Percentiles rank a stretch among this genome's conserved stretches.
These are phyloP conservation scores for Xeromyces bisporus DNA, from an alignment of 495 filamentous ascomycete species.

Conservation along the genomic window DNA sequence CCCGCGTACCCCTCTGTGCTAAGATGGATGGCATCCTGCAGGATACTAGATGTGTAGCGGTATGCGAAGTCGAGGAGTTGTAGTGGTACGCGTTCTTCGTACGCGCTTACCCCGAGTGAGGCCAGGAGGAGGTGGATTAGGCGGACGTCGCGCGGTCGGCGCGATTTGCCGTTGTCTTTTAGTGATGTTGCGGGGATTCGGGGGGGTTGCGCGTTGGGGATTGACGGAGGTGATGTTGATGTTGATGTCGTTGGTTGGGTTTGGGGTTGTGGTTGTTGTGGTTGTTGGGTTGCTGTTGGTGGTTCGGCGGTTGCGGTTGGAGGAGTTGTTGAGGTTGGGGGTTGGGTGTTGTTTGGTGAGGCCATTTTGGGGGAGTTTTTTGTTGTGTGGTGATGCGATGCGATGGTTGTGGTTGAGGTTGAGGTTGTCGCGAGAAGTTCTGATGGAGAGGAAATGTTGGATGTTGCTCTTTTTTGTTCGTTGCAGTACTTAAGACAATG, in stretches of 20 bases:
- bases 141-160: constrained; percentile 78
- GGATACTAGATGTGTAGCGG: constrained; percentile 44
- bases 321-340: not conserved
- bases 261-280: constrained; percentile 4
- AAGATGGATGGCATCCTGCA: constrained; percentile 35
- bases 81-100: constrained; percentile 85
- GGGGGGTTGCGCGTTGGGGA: constrained; percentile 21
- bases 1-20: constrained; percentile 35
- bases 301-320: constrained; percentile 14
- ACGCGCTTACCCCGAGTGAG: constrained; percentile 69
- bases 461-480: no score
- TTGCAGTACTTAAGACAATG: no score
- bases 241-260: constrained; percentile 8
- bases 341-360: no score
- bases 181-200: constrained; percentile 36
- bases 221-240: constrained; percentile 7
- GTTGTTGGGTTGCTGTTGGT: constrained; percentile 8
- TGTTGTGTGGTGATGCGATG: no score
- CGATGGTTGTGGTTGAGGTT: no score
- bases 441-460: no score
- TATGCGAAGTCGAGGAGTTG: constrained; percentile 91
- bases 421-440: no score
- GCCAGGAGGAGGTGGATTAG: constrained; percentile 83
- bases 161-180: constrained; percentile 42
- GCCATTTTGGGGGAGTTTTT: no score